Evolutionary conservation across 2,329 filamentous ascomycete species (phyloP), one percentile per base, ranked within the genome.

Genomic region (Daldinia sp.): DNA sequence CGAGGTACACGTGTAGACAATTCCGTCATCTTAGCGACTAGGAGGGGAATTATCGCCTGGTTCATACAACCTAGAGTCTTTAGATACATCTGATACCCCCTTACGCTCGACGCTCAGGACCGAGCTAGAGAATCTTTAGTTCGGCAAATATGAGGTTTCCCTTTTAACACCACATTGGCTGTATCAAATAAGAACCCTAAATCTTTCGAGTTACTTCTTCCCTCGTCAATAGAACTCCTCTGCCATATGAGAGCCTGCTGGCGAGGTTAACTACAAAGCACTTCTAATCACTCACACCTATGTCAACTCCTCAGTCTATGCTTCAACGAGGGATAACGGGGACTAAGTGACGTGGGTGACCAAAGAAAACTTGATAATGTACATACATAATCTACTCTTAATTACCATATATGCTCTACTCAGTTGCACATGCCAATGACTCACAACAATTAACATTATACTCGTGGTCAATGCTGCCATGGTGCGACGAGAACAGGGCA

Each of bases 121-220:
- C 10, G 5, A 20, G 26, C n/a, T 26, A 13, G 9, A 26, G 33
- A 10, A 26, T 37, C n/a, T n/a, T 42, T 13, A 46, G 46, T 37
- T 54, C 59, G 59, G 55, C 54, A 68, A 39, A 65, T 26, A 6
- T 9, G 30, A 33, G 5, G 9, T 9, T 33, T 9, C 30, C 30
- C 30, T 6, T 33, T 9, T 33, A 33, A 33, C 30, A 9, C 33
- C 10, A 35, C 7, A 35, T 35, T 9, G 10, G 33, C 5, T 35
- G 33, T 35, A 33, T 33, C 30, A 33, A 5, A 9, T 5, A 33
- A 33, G 6, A 33, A 33, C 30, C 30, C 4, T 33, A 9, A 33
- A 1, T 9, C 30, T 33, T 33, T 33, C 7, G 7, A 6, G 7
- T 33, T 33, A 33, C 2, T 28, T 15, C 44, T 48, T n/a, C 44